Conservation (phyloP, 352 stramenopile species). For the Poterioochromonas sp. region DNA sequence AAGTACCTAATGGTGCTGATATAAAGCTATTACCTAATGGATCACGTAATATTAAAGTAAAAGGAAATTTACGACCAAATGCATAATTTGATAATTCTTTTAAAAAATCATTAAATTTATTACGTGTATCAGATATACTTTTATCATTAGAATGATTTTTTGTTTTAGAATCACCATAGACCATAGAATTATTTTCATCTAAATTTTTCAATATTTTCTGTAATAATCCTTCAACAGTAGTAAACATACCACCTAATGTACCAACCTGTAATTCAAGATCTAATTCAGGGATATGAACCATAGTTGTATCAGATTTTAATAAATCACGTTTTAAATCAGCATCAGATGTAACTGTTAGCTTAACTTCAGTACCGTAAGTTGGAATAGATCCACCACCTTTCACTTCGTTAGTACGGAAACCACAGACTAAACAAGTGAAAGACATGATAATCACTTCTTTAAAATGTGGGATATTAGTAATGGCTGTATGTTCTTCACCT, state of each 20-base stretch:
- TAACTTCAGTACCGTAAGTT: conserved; percentile 48
- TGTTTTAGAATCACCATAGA: conserved; percentile 53
- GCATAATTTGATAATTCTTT: conserved; percentile 36
- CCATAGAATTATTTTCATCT: conserved; percentile 66
- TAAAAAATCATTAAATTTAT: conserved; percentile 40
- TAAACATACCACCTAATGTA: conserved; percentile 75
- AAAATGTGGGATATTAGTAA: conserved; percentile 82
- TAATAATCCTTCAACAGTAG: conserved; percentile 73
- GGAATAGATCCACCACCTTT: conserved; percentile 76
- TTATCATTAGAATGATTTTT: conserved; percentile 44
- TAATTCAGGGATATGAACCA: conserved; percentile 69
- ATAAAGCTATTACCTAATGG: conserved; percentile 77
- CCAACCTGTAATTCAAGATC: conserved; percentile 60
- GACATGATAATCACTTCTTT: conserved; percentile 80
- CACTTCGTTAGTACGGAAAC: conserved; percentile 71
- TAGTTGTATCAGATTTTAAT: conserved; percentile 39
- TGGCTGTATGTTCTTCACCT: conserved; percentile 66
- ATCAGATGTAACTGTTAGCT: conserved; percentile 53
- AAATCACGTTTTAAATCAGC: conserved; percentile 7
- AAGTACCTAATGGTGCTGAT: conserved; percentile 37
- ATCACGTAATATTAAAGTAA: conserved; percentile 72
- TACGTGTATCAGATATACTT: not conserved
- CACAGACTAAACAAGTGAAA: conserved; percentile 72
- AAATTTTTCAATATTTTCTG: conserved; percentile 71
- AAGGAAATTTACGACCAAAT: conserved; percentile 53